Evolutionary conservation across 2,329 filamentous ascomycete species (phyloP), one percentile per base, ranked within the genome.

Genomic region (Botrytis medusae): DNA sequence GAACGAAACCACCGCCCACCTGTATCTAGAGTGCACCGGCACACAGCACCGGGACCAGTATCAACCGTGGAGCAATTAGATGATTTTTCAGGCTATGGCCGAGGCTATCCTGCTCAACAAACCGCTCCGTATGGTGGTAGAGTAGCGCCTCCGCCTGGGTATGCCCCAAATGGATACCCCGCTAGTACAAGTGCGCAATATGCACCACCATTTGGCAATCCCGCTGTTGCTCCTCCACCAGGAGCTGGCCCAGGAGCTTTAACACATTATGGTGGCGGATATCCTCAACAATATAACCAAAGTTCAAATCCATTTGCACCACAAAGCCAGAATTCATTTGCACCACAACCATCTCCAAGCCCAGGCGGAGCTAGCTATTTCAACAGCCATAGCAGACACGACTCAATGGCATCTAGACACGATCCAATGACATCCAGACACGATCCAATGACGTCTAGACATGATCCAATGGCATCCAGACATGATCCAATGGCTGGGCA

Each of bases 61-160:
- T 88, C 89, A 84, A 92, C 87, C 81, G 85, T 88, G 84, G 91
- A 92, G 81, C 87, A 87, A 51, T 85, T 85, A 32, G 89, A 93
- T 37, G 89, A 92, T n/a, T 91, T 87, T 80, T 82, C 84, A 75
- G 81, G 79, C 77, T 84, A 82, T 84, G 86, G 84, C 82, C 82
- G 74, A 78, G 78, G 78, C 75, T 81, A 80, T 74, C 79, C 78
- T 60, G 79, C 81, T 72, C 79, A 79, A 68, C 79, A 80, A 76
- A 72, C 80, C 75, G 74, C 72, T 54, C 74, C 74, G 44, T 79
- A 77, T 72, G 77, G 76, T 34, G 59, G 60, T 42, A 72, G 69
- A 57, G 75, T 77, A 72, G 74, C 70, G 73, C 76, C 79, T 75
- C 72, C 73, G 68, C 74, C 78, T 74, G 75, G 77, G 71, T 81